These are phyloP conservation scores for Escallonia herrerae DNA, from an alignment of 129 eudicot species.

Conservation along the genomic window DNA sequence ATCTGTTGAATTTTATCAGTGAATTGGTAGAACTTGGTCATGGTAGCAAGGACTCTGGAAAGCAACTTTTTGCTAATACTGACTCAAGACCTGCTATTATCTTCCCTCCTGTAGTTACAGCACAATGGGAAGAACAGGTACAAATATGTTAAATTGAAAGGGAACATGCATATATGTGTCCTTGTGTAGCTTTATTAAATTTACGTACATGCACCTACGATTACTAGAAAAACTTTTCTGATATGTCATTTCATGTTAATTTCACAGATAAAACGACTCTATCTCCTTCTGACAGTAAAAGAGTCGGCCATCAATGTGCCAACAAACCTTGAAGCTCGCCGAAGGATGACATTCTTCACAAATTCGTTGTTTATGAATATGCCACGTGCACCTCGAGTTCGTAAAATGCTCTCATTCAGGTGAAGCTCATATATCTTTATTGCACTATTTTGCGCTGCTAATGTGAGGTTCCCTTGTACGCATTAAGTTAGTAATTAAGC, in stretches of 20 bases:
- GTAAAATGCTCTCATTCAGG: conserved; percentile 98
- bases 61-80: conserved; percentile 66
- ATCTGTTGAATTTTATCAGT: conserved; percentile 27
- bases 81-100: conserved; percentile 49
- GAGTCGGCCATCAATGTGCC: conserved; percentile 98
- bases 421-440: conserved; percentile 7
- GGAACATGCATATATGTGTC: too few relatives aligned
- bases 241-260: conserved; percentile 8
- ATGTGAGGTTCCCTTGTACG: too few relatives aligned
- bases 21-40: conserved; percentile 83
- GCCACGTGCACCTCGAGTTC: conserved; percentile 99
- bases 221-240: conserved; percentile 2
- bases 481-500: too few relatives aligned
- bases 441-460: too few relatives aligned
- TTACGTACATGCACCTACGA: conserved; percentile 8
- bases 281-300: conserved; percentile 90
- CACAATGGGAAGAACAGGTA: conserved; percentile 99
- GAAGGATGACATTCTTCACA: conserved; percentile 92
- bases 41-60: conserved; percentile 80
- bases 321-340: conserved; percentile 90
- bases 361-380: conserved; percentile 96
- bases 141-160: background rate
- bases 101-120: conserved; percentile 73
- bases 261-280: conserved; percentile 75
- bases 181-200: background rate